A percentile compares a stretch with the other conserved stretches of the same genome.
Conservation (phyloP, 371 early-diverging fungal species). For the Mortierella sp. region DNA sequence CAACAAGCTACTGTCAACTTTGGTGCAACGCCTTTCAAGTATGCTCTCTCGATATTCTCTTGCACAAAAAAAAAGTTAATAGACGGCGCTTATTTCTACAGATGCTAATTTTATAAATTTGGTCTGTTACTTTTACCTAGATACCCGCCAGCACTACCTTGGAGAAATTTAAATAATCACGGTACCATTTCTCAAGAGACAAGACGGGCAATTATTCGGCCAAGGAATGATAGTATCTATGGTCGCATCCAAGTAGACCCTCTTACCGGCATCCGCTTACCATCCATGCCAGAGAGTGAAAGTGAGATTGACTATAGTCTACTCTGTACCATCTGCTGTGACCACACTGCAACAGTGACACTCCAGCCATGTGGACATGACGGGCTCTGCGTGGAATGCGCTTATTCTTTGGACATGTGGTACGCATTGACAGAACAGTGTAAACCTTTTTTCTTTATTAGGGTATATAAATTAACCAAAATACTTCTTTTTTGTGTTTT, state of each 20-base stretch:
- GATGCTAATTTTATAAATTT: not conserved
- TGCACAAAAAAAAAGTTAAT: not conserved
- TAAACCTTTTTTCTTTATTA: not conserved
- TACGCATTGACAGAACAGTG: constrained; percentile 13
- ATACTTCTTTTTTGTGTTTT: not conserved
- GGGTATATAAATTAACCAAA: too few relatives aligned
- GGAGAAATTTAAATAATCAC: constrained; percentile 51
- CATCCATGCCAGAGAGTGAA: constrained; percentile 35
- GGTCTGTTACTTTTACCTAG: constrained; percentile 15
- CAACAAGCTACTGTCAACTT: constrained; percentile 53
- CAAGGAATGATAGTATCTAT: constrained; percentile 39
- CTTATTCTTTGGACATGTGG: constrained; percentile 53
- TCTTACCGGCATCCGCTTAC: constrained; percentile 40
- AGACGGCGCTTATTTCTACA: not conserved
- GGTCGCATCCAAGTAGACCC: constrained; percentile 43
- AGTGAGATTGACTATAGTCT: constrained; percentile 46
- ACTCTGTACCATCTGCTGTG: constrained; percentile 53
- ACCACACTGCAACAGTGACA: constrained; percentile 55
- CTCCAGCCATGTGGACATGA: constrained; percentile 55
- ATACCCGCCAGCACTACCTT: constrained; percentile 50
- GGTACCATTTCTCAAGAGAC: constrained; percentile 34
- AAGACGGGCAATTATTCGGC: constrained; percentile 31
- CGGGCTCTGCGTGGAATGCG: constrained; percentile 53
- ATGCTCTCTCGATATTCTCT: not conserved
- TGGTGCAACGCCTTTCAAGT: constrained; percentile 54